Conservation (phyloP, 2,329 filamentous ascomycete genomes). For the Alternaria gansuensis region DNA sequence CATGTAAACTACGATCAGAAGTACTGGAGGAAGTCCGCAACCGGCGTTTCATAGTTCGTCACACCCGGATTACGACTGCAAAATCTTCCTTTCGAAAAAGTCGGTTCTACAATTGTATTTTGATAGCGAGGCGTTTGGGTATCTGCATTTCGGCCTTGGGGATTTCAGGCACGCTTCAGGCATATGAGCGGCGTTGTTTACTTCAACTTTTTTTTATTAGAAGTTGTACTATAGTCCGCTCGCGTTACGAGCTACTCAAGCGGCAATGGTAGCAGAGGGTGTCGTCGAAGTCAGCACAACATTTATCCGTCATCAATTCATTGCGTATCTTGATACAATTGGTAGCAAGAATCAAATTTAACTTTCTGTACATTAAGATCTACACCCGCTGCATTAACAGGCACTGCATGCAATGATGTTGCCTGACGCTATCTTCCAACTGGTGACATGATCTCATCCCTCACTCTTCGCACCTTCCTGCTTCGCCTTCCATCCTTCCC, state of each 20-base stretch:
- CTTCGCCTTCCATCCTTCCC: slow-evolving; percentile 60
- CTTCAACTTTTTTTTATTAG: slow-evolving; percentile 10
- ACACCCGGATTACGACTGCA: background rate
- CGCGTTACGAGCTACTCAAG: background rate
- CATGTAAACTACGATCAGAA: slow-evolving; percentile 68
- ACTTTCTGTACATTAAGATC: background rate
- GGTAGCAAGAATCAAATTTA: background rate
- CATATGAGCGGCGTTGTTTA: slow-evolving; percentile 36
- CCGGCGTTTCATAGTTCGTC: slow-evolving; percentile 28
- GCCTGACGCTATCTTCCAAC: background rate
- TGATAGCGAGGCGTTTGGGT: slow-evolving; percentile 53
- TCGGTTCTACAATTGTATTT: slow-evolving; percentile 34
- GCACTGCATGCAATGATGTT: background rate
- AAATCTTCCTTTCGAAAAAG: slow-evolving; percentile 5
- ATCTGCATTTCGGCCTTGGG: slow-evolving; percentile 34
- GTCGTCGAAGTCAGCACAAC: slow-evolving; percentile 4
- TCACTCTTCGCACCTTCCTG: slow-evolving; percentile 20
- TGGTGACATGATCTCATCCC: background rate
- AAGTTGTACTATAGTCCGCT: slow-evolving; percentile 33
- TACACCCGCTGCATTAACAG: background rate
- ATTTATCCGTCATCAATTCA: slow-evolving; percentile 11
- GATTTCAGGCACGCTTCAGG: slow-evolving; percentile 23
- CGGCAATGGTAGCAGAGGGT: background rate
- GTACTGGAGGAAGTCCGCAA: slow-evolving; percentile 63
- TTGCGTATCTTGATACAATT: background rate